Evolutionary conservation across 495 filamentous ascomycete genomes (phyloP), one percentile per base, ranked within the genome.

Genomic region (Staphylotrichum longicolle): DNA sequence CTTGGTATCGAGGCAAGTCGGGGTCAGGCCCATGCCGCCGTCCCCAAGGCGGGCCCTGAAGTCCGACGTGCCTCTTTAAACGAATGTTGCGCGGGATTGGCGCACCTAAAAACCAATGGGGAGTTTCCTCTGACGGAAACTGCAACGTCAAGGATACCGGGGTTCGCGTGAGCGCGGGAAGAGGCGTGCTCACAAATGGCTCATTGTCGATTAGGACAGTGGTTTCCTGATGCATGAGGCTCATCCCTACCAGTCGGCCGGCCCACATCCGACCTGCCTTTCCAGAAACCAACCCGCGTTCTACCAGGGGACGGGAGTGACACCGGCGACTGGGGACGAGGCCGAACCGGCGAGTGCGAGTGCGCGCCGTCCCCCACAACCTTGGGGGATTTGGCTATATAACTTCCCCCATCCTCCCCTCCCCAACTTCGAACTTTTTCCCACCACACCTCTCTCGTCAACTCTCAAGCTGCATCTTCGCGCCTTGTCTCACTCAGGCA

Each of bases 111-210:
- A 4, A 6, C 55, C 14, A 39, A 39, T 27, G 44, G 32, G 37
- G 20, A 33, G 32, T n/a, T 10, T 9, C 8, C 3, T 27, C 20
- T 49, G 45, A 50, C 46, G 32, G 42, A 40, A 30, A 34, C 35
- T 58, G 45, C 35, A 49, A 48, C 55, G 44, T 57, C 55, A 37
- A 49, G 56, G 45, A 33, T 58, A 41, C 56, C 45, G 56, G 45
- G 34, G 42, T 57, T 49, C 56, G 45, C 35, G 10, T 20, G 45
- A 7, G 56, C 45, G 45, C 20, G 56, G 56, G 10, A 40, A 7
- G 5, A 33, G 14, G 56, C 4, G 27, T 47, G 50, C 41, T 61
- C 41, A 54, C 34, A 63, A 63, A 63, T 63, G 61, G 61, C 61
- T 58, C 61, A 63, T 63, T 40, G 54, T 49, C 49, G 47, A 53